phyloP scores from a whole-genome alignment of 164 flowering plant species.

The Umbilicus rupestris region DNA sequence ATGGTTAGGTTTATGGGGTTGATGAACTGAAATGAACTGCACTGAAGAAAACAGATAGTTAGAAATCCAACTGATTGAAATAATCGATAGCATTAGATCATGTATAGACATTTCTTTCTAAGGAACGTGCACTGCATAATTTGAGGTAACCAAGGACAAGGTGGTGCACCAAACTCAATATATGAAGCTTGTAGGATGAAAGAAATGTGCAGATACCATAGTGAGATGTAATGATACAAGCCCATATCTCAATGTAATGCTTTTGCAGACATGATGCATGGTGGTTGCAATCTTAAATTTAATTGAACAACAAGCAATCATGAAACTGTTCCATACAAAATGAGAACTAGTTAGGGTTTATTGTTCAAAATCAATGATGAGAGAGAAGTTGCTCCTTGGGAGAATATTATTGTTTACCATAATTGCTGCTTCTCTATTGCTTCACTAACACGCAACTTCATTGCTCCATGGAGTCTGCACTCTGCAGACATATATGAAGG shows the following conservation, averaged over 20 bases:
- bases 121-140: too few species aligned
- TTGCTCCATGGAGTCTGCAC: not conserved
- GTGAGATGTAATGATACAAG: not conserved
- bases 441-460: not conserved
- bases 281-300: not conserved
- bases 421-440: not conserved
- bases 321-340: too few species aligned
- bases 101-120: too few species aligned
- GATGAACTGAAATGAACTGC: too few species aligned
- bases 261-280: conserved; percentile 1
- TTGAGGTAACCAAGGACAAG: not conserved
- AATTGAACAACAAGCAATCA: conserved; percentile 3
- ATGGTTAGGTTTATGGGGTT: too few species aligned
- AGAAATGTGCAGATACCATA: not conserved
- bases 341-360: not conserved
- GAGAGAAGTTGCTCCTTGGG: not conserved
- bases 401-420: not conserved
- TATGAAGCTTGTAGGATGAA: not conserved
- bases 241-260: not conserved
- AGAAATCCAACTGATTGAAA: too few species aligned
- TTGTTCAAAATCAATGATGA: not conserved
- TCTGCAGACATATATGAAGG: not conserved
- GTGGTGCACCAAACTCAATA: conserved; percentile 2
- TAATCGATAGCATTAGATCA: too few species aligned
- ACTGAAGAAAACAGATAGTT: too few species aligned